These are phyloP conservation scores for Trypanosoma avium DNA, from an alignment of 208 protist genomes.

Conservation along the genomic window DNA sequence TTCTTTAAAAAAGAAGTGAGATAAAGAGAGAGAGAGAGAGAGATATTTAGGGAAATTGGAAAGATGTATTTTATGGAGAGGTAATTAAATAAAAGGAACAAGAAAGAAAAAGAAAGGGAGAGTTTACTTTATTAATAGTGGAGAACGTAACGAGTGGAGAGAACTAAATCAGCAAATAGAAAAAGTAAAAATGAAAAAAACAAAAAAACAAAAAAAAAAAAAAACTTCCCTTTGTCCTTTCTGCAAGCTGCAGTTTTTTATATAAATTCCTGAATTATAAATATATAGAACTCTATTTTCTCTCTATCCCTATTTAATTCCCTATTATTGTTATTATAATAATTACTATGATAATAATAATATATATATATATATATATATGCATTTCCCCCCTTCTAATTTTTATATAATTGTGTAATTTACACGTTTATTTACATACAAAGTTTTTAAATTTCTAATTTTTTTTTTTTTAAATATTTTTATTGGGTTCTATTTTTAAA, in stretches of 20 bases:
- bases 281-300: too few species aligned
- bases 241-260: too few species aligned
- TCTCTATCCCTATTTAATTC: too few species aligned
- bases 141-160: too few species aligned
- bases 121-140: neutral
- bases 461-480: too few species aligned
- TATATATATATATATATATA: neutral
- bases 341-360: neutral
- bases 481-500: too few species aligned
- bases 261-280: too few species aligned
- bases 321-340: neutral
- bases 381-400: too few species aligned
- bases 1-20: neutral
- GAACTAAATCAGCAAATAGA: neutral
- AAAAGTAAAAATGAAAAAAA: conserved; percentile 14
- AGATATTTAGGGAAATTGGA: neutral
- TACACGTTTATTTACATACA: too few species aligned
- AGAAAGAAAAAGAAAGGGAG: neutral
- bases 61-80: conserved; percentile 16
- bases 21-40: neutral
- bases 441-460: too few species aligned
- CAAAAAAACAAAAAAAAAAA: conserved; percentile 6
- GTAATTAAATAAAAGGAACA: neutral
- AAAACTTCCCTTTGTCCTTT: conserved; percentile 8
- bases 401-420: too few species aligned